A percentile compares a stretch with the other conserved stretches of the same genome.
Conservation (phyloP, 2,329 filamentous ascomycete species). For the Aspergillus terreus region DNA sequence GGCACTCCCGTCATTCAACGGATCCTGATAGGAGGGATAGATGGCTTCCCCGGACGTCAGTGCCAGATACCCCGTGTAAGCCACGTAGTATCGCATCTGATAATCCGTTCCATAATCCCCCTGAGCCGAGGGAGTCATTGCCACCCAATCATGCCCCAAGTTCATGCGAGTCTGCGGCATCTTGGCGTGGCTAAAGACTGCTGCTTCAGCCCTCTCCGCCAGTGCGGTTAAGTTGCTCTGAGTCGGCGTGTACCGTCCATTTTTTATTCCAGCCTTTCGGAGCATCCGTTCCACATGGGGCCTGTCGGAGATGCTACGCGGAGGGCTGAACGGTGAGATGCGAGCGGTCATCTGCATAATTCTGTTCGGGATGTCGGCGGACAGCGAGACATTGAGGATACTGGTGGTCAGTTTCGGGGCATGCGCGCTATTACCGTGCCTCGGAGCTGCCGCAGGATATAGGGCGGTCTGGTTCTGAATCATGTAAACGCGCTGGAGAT, state of each 20-base stretch:
- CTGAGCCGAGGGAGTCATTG: constrained; percentile 3
- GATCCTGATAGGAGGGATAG: constrained; percentile 14
- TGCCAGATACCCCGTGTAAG: constrained; percentile 15
- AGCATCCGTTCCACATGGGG: background rate
- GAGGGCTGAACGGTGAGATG: background rate
- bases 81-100: constrained; percentile 12
- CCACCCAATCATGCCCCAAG: constrained; percentile 10
- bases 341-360: background rate
- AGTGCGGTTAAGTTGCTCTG: background rate
- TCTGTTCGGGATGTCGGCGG: background rate
- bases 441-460: background rate
- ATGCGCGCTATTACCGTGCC: background rate
- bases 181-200: background rate
- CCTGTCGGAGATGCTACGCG: background rate
- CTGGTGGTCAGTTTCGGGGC: background rate
- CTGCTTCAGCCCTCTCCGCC: background rate
- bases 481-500: constrained; percentile 13
- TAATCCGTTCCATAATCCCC: constrained; percentile 15
- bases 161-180: background rate
- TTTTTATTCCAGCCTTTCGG: background rate
- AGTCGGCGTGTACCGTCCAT: background rate
- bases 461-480: constrained; percentile 12
- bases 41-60: constrained; percentile 13
- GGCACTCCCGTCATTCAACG: background rate
- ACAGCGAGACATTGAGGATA: background rate